These are phyloP conservation scores for Hansenula sp. DNA, from an alignment of 1,139 yeast genomes.

Conservation along the genomic window DNA sequence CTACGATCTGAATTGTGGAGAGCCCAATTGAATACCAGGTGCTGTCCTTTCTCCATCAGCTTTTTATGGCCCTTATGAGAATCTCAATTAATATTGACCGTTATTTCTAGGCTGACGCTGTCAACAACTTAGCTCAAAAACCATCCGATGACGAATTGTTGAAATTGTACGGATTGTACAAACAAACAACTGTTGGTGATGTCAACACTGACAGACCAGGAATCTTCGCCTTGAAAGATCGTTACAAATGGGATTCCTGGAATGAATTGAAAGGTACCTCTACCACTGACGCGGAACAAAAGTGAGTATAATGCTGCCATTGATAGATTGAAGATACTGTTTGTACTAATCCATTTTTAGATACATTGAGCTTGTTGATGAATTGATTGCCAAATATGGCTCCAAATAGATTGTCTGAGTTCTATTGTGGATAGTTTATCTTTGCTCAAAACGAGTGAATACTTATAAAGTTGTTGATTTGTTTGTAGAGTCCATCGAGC, in stretches of 20 bases:
- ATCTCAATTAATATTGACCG: neutral
- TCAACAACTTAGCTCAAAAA: constrained; percentile 67
- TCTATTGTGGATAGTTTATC: too few relatives aligned
- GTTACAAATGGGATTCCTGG: constrained; percentile 99
- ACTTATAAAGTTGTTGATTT: too few relatives aligned
- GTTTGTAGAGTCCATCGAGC: too few relatives aligned
- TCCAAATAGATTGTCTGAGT: constrained; percentile 10
- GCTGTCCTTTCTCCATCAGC: neutral
- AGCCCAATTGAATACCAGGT: too few relatives aligned
- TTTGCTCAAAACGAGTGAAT: too few relatives aligned
- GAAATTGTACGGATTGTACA: constrained; percentile 82
- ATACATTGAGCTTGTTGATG: constrained; percentile 74
- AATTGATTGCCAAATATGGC: constrained; percentile 52
- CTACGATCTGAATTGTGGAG: neutral
- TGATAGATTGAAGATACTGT: too few relatives aligned
- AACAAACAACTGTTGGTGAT: constrained; percentile 97
- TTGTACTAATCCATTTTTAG: neutral
- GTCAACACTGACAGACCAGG: constrained; percentile 82
- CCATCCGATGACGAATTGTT: constrained; percentile 87
- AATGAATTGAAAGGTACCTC: constrained; percentile 78
- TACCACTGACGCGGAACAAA: constrained; percentile 86
- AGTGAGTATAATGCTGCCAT: constrained; percentile 24
- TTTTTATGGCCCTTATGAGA: neutral
- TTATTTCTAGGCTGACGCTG: constrained; percentile 64
- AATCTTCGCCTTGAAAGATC: constrained; percentile 87